These are phyloP conservation scores for Gynostemma pentaphyllum DNA, from an alignment of 306 rosid species.

Conservation along the genomic window DNA sequence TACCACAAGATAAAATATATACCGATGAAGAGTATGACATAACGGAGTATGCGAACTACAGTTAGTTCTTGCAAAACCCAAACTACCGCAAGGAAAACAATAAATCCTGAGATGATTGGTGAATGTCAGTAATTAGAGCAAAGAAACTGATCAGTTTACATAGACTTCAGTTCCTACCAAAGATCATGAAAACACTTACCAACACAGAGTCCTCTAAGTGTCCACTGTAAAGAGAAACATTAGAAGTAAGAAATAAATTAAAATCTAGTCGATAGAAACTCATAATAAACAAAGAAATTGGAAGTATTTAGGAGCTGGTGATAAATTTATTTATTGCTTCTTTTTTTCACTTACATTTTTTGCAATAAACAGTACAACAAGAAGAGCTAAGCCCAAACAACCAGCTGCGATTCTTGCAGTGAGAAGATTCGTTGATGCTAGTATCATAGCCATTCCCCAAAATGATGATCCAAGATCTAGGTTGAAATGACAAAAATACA, in stretches of 20 bases:
- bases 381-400: constrained; percentile 59
- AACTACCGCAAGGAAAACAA: constrained; percentile 58
- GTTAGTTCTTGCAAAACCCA: constrained; percentile 93
- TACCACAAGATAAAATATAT: constrained; percentile 16
- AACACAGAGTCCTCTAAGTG: constrained; percentile 88
- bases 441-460: constrained; percentile 95
- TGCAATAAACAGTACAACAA: constrained; percentile 77
- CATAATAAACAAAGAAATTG: not conserved
- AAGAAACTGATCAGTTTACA: not conserved
- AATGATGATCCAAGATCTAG: constrained; percentile 93
- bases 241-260: constrained; percentile 15
- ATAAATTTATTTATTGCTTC: not conserved
- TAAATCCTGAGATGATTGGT: constrained; percentile 52
- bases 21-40: constrained; percentile 88
- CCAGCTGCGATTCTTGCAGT: constrained; percentile 92
- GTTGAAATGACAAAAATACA: constrained; percentile 14
- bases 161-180: constrained; percentile 3
- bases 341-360: constrained; percentile 65
- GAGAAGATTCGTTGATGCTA: constrained; percentile 75
- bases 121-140: constrained; percentile 13
- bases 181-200: constrained; percentile 39
- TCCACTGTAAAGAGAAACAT: constrained; percentile 48
- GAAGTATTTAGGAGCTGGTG: not conserved
- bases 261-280: not conserved
- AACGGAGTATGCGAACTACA: constrained; percentile 66